phyloP scores from a whole-genome alignment of 2,329 filamentous ascomycete genomes.

The Penicillium crustosum region DNA sequence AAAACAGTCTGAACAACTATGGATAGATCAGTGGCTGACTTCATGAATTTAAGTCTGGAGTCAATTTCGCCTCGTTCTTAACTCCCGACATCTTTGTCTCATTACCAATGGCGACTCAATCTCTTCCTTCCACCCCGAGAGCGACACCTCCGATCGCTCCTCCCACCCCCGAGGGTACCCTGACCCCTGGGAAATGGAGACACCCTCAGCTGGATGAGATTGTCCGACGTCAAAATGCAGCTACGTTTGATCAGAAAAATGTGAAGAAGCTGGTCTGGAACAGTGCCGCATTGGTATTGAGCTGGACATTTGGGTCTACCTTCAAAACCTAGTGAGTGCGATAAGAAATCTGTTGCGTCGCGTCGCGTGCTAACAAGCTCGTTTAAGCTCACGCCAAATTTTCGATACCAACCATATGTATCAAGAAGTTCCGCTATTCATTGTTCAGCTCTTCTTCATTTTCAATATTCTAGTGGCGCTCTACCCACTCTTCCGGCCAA shows the following conservation, averaged over 20 bases:
- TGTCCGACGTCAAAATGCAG: conserved; percentile 72
- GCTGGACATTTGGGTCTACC: conserved; percentile 47
- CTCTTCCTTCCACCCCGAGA: conserved; percentile 46
- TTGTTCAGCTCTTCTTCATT: conserved; percentile 62
- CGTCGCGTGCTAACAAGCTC: conserved; percentile 14
- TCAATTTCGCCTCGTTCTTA: not conserved
- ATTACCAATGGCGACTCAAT: conserved; percentile 36
- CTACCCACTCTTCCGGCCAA: conserved; percentile 68
- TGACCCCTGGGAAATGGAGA: conserved; percentile 74
- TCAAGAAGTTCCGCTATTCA: conserved; percentile 50
- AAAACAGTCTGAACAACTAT: not conserved
- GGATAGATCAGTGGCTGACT: not conserved
- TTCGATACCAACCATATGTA: conserved; percentile 41
- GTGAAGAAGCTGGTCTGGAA: conserved; percentile 70
- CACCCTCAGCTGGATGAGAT: conserved; percentile 90
- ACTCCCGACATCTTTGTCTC: not conserved
- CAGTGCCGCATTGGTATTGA: conserved; percentile 53
- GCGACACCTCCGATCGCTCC: conserved; percentile 28
- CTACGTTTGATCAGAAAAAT: conserved; percentile 76
- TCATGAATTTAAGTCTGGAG: conserved; percentile 3
- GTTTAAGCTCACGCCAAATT: conserved; percentile 30
- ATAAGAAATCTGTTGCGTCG: conserved; percentile 2
- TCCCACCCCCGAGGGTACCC: conserved; percentile 33
- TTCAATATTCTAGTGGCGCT: conserved; percentile 71
- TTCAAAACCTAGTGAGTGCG: conserved; percentile 40